A percentile compares a stretch with the other conserved stretches of the same genome.
phyloP scores from a whole-genome alignment of 345 rosid genomes.

The Leavenworthia alabamica region DNA sequence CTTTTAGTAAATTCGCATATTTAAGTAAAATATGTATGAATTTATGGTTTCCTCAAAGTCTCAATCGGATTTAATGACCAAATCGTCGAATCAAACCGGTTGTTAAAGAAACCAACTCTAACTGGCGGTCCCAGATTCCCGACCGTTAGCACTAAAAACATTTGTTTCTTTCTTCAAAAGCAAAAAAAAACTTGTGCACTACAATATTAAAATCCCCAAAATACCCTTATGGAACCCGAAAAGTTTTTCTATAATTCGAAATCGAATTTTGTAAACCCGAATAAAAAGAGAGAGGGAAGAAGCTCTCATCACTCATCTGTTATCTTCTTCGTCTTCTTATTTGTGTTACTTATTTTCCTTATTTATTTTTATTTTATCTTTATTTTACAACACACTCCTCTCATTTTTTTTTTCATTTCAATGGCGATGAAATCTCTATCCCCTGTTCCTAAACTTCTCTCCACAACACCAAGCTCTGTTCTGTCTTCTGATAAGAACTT shows the following conservation, averaged over 20 bases:
- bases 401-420: conserved; percentile 5
- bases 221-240: conserved; percentile 12
- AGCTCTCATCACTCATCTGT: conserved; percentile 38
- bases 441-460: conserved; percentile 45
- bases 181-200: conserved; percentile 7
- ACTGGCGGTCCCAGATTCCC: conserved; percentile 35
- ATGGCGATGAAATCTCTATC: conserved; percentile 47
- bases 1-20: conserved; percentile 7
- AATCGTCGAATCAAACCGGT: conserved; percentile 2
- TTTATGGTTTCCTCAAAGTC: not conserved
- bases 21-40: not conserved
- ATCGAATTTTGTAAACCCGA: conserved; percentile 13
- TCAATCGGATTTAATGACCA: conserved; percentile 8
- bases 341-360: not conserved
- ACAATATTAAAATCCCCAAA: conserved; percentile 1
- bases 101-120: conserved; percentile 5
- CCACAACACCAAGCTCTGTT: conserved; percentile 40
- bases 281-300: conserved; percentile 47
- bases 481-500: conserved; percentile 34
- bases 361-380: conserved; percentile 13
- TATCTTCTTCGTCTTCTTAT: conserved; percentile 30
- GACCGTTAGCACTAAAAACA: conserved; percentile 33
- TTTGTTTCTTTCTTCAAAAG: conserved; percentile 9
- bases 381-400: conserved; percentile 31
- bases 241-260: conserved; percentile 3